Conservation (phyloP, 345 rosid genomes). For the Lumnitzera racemosa region DNA sequence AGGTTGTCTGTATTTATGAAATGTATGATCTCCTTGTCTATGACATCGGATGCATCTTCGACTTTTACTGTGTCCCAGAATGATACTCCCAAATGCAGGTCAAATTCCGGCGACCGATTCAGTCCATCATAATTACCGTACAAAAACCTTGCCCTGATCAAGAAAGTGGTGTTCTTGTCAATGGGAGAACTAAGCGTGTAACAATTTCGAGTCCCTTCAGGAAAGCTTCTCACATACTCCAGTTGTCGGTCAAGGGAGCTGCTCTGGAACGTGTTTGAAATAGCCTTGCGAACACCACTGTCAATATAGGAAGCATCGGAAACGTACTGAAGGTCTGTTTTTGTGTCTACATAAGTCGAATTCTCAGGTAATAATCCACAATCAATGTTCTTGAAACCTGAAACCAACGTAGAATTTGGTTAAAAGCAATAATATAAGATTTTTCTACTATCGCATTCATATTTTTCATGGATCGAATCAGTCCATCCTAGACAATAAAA, state of each 20-base stretch:
- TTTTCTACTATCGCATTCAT: too few species aligned
- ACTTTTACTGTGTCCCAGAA: constrained; percentile 17
- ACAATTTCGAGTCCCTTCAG: constrained; percentile 19
- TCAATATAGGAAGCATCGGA: constrained; percentile 11
- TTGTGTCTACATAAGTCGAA: constrained; percentile 6
- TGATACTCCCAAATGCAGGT: constrained; percentile 18
- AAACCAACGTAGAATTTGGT: too few species aligned
- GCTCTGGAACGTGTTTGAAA: constrained; percentile 13
- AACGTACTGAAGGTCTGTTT: constrained; percentile 5
- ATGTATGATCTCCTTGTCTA: constrained; percentile 19
- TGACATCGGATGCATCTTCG: too few species aligned
- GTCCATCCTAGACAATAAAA: too few species aligned
- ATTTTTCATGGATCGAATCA: too few species aligned
- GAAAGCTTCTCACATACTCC: constrained; percentile 19
- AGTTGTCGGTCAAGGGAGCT: constrained; percentile 2
- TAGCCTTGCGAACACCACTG: constrained; percentile 16
- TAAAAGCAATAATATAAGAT: too few species aligned
- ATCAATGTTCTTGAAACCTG: constrained; percentile 23
- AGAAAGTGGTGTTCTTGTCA: constrained; percentile 17
- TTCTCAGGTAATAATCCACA: constrained; percentile 13
- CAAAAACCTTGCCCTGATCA: constrained; percentile 28
- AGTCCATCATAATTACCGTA: constrained; percentile 27
- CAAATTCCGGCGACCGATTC: constrained; percentile 14
- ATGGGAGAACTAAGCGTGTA: constrained; percentile 22
- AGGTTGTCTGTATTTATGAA: constrained; percentile 18